Base-by-base conservation (phyloP, 2,329 filamentous ascomycete genomes). In the Apiospora arundinis region DNA sequence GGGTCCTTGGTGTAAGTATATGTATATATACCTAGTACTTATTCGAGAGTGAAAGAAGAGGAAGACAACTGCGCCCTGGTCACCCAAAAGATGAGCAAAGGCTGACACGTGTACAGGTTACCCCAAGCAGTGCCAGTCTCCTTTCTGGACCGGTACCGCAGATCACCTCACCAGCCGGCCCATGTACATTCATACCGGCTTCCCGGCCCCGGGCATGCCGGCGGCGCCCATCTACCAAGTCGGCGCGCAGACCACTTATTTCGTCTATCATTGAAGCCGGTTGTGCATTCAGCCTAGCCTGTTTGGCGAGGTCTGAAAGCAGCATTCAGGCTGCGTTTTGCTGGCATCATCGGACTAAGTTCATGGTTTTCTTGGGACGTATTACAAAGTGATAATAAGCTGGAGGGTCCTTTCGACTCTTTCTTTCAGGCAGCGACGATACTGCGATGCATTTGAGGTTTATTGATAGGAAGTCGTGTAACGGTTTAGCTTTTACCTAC, bases 1-100 rank as follows among this genome's bases (percentile, higher is more conserved):
- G 56, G 56, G 56, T 32, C 32, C 56, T n/a, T 63, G 56, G 56
- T 63, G 56, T 63, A 63, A 63, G 56, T 63, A 48, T 63, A 63
- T 40, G 32, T 63, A 32, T 32, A 32, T 32, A 32, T 32, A 32
- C 6, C 6, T 32, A n/a, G 9, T n/a, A 48, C 4, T 18, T 18
- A 40, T 6, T 40, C 28, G 12, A 4, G 48, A 4, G 48, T 25
- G 11, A 14, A 25, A 52, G 42, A 16, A 18, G 42, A 16, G 16
- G 42, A 45, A 16, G 16, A 16, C 12, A 45, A 18, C 42, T 14
- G 16, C 14, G 1, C 11, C 48, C 48, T 2, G n/a, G 3, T 25
- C 4, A 3, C 46, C 23, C 11, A 21, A 23, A 63, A 1, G 32
- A 40, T 16, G 18, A 40, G 5, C 28, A 32, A 32, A 40, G 32